Evolutionary conservation across 306 rosid species (phyloP).

Genomic region (Ormosia semicastrata): DNA sequence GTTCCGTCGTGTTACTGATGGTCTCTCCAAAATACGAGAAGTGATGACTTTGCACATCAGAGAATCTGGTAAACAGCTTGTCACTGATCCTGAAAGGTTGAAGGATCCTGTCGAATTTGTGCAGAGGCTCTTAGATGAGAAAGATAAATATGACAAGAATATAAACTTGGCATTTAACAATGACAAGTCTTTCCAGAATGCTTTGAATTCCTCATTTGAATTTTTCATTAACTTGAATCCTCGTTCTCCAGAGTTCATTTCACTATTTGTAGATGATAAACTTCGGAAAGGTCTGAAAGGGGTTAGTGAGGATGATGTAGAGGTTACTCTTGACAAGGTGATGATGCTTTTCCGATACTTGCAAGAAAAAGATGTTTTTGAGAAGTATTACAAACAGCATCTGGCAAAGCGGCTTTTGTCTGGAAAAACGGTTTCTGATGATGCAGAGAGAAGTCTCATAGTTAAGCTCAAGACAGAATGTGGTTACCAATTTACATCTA

Average conservation of each 20-base stretch:
- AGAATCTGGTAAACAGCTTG: constrained; percentile 86
- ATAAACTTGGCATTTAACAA: constrained; percentile 68
- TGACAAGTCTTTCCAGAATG: constrained; percentile 91
- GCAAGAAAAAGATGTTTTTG: constrained; percentile 93
- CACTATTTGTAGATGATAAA: constrained; percentile 87
- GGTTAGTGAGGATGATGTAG: constrained; percentile 93
- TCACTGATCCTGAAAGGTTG: constrained; percentile 84
- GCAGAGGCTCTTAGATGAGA: constrained; percentile 80
- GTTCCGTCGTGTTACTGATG: constrained; percentile 79
- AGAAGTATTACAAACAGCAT: constrained; percentile 93
- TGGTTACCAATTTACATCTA: constrained; percentile 92
- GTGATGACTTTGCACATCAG: constrained; percentile 90
- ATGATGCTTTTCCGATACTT: constrained; percentile 89
- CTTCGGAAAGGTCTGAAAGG: constrained; percentile 95
- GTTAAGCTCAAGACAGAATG: constrained; percentile 97
- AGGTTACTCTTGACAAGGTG: constrained; percentile 86
- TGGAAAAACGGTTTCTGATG: constrained; percentile 91
- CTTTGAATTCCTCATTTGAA: constrained; percentile 88
- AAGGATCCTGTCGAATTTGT: constrained; percentile 96
- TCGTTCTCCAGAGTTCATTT: constrained; percentile 89
- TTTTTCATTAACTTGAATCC: constrained; percentile 80
- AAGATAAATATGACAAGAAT: constrained; percentile 75
- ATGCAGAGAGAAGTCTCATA: constrained; percentile 89
- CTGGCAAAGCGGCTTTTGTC: constrained; percentile 92
- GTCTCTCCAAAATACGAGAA: constrained; percentile 68